phyloP scores from a whole-genome alignment of 192 early-diverging fungal species.

The Gamsiella multidivaricata region DNA sequence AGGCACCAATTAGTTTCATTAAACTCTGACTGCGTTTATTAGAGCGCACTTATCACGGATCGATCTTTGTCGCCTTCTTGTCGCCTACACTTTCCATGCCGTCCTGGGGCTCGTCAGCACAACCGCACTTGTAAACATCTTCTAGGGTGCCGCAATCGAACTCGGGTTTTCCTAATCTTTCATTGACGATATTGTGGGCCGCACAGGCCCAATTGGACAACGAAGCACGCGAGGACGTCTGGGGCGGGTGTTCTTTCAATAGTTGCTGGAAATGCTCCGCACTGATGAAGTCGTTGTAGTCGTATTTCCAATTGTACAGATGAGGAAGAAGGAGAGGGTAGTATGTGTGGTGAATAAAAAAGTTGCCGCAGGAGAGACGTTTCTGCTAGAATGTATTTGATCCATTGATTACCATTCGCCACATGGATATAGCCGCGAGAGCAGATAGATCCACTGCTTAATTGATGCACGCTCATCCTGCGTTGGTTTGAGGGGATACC shows the following conservation, averaged over 20 bases:
- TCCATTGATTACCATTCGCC: slow-evolving; percentile 94
- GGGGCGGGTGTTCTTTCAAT: slow-evolving; percentile 82
- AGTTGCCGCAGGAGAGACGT: too few relatives aligned
- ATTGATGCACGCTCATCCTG: slow-evolving; percentile 79
- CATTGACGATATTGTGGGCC: slow-evolving; percentile 94
- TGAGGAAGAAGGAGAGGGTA: too few relatives aligned
- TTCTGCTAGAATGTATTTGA: too few relatives aligned
- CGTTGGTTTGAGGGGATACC: slow-evolving; percentile 87
- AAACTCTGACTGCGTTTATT: too few relatives aligned
- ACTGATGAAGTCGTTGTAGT: slow-evolving; percentile 52
- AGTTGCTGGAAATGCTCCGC: slow-evolving; percentile 88
- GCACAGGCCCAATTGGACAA: slow-evolving; percentile 89
- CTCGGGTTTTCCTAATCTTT: slow-evolving; percentile 77
- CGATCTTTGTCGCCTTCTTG: neutral
- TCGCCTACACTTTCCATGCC: too few relatives aligned
- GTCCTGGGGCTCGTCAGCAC: slow-evolving; percentile 58
- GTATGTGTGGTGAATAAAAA: too few relatives aligned
- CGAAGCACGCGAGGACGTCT: slow-evolving; percentile 74
- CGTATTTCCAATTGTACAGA: too few relatives aligned
- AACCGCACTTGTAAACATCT: slow-evolving; percentile 90
- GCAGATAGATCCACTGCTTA: slow-evolving; percentile 82
- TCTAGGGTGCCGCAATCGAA: slow-evolving; percentile 85
- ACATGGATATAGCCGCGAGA: slow-evolving; percentile 93
- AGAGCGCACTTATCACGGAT: neutral
- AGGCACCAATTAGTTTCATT: too few relatives aligned